Conservation (phyloP, 257 asterid species). For the Salvia splendens region DNA sequence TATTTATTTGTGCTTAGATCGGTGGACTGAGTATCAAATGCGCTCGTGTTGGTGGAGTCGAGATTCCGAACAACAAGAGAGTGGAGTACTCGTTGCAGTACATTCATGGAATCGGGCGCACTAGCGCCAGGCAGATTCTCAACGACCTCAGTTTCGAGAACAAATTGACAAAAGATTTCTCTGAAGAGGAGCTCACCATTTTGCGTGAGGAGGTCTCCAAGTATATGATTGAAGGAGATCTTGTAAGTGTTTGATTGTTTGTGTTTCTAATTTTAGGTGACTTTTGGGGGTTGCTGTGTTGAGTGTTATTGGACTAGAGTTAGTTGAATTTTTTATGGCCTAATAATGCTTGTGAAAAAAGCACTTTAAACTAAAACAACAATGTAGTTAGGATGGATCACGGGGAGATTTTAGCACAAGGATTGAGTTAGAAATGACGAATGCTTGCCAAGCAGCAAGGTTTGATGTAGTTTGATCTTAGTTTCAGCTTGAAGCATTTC, state of each 20-base stretch:
- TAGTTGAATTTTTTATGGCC: background rate
- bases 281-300: background rate
- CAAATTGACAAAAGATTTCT: conserved; percentile 72
- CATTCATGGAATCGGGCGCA: conserved; percentile 94
- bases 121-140: conserved; percentile 63
- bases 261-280: background rate
- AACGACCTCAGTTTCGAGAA: conserved; percentile 73
- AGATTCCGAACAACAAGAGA: conserved; percentile 93
- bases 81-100: conserved; percentile 88
- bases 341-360: background rate
- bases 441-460: background rate
- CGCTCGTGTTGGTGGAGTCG: conserved; percentile 99
- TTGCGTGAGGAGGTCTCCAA: conserved; percentile 91
- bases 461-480: background rate
- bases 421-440: background rate
- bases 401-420: too few species aligned
- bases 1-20: conserved; percentile 41
- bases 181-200: conserved; percentile 87
- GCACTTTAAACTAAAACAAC: too few species aligned
- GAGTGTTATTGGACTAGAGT: background rate
- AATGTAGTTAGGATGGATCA: background rate
- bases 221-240: conserved; percentile 96
- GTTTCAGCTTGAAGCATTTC: background rate
- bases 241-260: conserved; percentile 47
- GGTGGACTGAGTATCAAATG: conserved; percentile 78